Evolutionary conservation across 2,329 filamentous ascomycete species (phyloP), one percentile per base, ranked within the genome.

Genomic region (Ampelomyces quisqualis): DNA sequence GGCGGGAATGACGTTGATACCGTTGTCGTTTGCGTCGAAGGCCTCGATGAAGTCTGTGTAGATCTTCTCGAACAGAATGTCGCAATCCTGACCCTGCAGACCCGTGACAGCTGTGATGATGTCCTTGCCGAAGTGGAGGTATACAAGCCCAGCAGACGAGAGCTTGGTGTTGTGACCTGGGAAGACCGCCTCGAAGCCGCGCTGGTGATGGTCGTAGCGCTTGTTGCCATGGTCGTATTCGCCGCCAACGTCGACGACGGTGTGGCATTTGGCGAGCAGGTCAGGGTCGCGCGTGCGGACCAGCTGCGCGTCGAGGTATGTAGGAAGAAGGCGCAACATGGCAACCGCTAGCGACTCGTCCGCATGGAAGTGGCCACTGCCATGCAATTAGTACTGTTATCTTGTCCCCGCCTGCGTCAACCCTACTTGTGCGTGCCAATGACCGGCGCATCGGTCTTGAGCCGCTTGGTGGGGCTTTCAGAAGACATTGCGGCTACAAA

Each of bases 141-240:
- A 98, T 22, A 98, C 89, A 15, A 98, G 79, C 1, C 93, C 93
- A 0, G 93, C 93, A 46, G 88, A 94, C 40, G 88, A 94, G 43
- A 98, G 85, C 77, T 94, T 96, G 51, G 93, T 98, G 38, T 72
- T 68, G 62, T 86, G 86, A 46, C 80, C 80, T 14, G 91, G 90
- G 73, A 98, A 98, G 32, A 85, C 89, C 42, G 86, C 85, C 45
- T 73, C 72, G 76, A 98, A 98, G 64, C 83, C 84, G 52, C 91
- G 89, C 77, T 98, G 93, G 78, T 98, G 93, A 75, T 98, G 93
- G 72, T 98, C 93, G 77, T 88, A 98, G 60, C 91, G 86, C 71
- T 89, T 82, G 51, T 72, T 73, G 35, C 74, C 69, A 40, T 87
- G 73, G 64, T 95, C 86, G 73, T 98, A 97, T 70, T 91, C 87